A percentile compares a stretch with the other conserved stretches of the same genome.
Evolutionary conservation across 2,329 filamentous ascomycete species (phyloP).

Genomic region (Lachnellula arida): DNA sequence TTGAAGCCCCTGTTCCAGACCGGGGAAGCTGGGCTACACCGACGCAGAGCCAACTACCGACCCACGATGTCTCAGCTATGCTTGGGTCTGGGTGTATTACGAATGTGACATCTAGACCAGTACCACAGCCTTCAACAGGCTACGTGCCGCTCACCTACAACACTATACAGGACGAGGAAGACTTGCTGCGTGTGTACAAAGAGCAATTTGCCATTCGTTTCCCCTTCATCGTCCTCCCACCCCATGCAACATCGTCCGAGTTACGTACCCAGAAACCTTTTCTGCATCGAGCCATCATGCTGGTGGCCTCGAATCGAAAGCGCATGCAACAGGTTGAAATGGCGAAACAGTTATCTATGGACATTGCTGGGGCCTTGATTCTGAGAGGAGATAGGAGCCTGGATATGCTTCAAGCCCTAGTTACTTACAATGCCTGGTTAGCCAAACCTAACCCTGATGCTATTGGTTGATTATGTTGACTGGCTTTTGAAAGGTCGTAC

Average conservation of each 20-base stretch:
- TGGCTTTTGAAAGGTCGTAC: slow-evolving; percentile 11
- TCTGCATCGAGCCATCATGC: slow-evolving; percentile 15
- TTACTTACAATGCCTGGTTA: slow-evolving; percentile 23
- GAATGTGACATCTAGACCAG: not conserved
- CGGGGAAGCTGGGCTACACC: not conserved
- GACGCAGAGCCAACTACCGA: not conserved
- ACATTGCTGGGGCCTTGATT: slow-evolving; percentile 17
- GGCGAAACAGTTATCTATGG: slow-evolving; percentile 14
- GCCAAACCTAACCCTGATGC: not conserved
- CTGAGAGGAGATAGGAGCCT: slow-evolving; percentile 19
- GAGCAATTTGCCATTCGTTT: slow-evolving; percentile 16
- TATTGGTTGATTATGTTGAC: not conserved
- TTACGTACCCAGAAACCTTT: slow-evolving; percentile 17
- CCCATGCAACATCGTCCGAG: slow-evolving; percentile 6
- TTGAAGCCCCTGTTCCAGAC: not conserved
- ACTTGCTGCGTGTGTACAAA: slow-evolving; percentile 11
- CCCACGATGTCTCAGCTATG: not conserved
- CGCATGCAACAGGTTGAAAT: slow-evolving; percentile 13
- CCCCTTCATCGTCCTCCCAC: slow-evolving; percentile 18
- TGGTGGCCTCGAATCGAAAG: slow-evolving; percentile 13
- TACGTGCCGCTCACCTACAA: not conserved
- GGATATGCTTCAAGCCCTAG: slow-evolving; percentile 23
- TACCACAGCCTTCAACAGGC: slow-evolving; percentile 2
- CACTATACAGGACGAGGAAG: slow-evolving; percentile 6
- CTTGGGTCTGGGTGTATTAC: not conserved